phyloP scores from a whole-genome alignment of 306 rosid species.

The Astragalus membranaceus region DNA sequence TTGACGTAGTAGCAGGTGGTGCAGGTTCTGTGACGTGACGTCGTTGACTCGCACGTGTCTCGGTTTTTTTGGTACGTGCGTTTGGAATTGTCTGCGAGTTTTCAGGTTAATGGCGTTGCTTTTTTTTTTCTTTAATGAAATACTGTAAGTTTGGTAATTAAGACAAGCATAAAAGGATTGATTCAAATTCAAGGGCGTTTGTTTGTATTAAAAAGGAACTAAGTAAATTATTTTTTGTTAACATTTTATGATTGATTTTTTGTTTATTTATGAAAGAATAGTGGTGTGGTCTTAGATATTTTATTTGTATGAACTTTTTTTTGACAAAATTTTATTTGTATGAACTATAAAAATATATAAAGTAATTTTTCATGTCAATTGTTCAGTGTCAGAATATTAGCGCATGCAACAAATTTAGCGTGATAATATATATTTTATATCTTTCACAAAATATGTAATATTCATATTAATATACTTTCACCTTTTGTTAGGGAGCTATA shows the following conservation, averaged over 20 bases:
- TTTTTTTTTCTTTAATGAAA: background rate
- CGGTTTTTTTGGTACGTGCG: slow-evolving; percentile 47
- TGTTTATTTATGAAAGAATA: slow-evolving; percentile 13
- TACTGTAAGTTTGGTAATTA: slow-evolving; percentile 24
- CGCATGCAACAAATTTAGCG: background rate
- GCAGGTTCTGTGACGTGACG: background rate
- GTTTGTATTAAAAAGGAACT: slow-evolving; percentile 38
- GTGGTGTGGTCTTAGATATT: slow-evolving; percentile 21
- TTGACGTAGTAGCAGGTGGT: slow-evolving; percentile 12
- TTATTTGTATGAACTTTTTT: slow-evolving; percentile 4
- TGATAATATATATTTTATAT: too few relatives aligned
- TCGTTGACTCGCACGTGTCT: slow-evolving; percentile 43
- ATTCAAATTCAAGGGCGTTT: slow-evolving; percentile 29
- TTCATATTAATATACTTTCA: too few relatives aligned
- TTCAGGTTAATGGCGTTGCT: background rate
- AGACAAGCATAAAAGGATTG: background rate
- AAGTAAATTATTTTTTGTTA: slow-evolving; percentile 26
- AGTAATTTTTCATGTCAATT: background rate
- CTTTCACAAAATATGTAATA: too few relatives aligned
- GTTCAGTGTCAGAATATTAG: background rate
- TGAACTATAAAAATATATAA: slow-evolving; percentile 6
- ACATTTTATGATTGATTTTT: slow-evolving; percentile 24
- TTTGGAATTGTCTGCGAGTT: background rate
- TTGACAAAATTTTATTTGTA: slow-evolving; percentile 1
- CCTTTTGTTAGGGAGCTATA: too few relatives aligned